Conservation (phyloP, 2,329 filamentous ascomycete genomes). For the Phaeosphaeria sp. region DNA sequence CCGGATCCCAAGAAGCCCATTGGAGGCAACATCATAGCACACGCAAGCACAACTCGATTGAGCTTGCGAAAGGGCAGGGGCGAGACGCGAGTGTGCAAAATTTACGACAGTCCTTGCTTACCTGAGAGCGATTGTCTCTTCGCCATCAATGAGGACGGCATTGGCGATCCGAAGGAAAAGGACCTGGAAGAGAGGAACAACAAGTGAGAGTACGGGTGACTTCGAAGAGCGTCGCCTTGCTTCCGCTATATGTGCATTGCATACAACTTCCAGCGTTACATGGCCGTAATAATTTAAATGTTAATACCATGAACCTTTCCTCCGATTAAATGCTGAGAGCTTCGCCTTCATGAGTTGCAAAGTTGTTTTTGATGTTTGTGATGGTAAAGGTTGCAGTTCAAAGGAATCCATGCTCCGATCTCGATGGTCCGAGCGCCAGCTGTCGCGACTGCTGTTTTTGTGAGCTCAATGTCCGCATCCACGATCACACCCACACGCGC, state of each 20-base stretch:
- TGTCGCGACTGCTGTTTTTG: constrained; percentile 43
- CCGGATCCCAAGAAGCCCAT: constrained; percentile 99
- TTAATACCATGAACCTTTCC: not conserved
- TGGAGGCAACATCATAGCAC: constrained; percentile 97
- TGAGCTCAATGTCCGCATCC: constrained; percentile 29
- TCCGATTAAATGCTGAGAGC: not conserved
- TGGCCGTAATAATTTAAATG: not conserved
- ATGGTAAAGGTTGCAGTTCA: not conserved
- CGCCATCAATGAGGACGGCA: constrained; percentile 96
- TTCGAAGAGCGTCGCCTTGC: constrained; percentile 23
- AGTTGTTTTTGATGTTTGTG: not conserved
- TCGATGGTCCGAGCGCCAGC: constrained; percentile 22
- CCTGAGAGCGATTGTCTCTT: constrained; percentile 97
- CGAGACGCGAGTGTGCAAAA: constrained; percentile 97
- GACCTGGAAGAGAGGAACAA: constrained; percentile 76
- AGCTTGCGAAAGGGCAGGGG: constrained; percentile 94
- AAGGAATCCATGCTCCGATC: not conserved
- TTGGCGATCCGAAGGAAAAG: constrained; percentile 94
- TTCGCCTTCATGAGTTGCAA: not conserved
- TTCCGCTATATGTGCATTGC: not conserved
- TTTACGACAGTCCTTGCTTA: constrained; percentile 96
- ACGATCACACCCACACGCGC: constrained; percentile 19
- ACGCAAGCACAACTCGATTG: constrained; percentile 92
- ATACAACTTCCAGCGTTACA: not conserved
- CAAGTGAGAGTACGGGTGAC: constrained; percentile 13